Conservation (phyloP, 1,139 yeast species). For the Blastobotrys apis region DNA sequence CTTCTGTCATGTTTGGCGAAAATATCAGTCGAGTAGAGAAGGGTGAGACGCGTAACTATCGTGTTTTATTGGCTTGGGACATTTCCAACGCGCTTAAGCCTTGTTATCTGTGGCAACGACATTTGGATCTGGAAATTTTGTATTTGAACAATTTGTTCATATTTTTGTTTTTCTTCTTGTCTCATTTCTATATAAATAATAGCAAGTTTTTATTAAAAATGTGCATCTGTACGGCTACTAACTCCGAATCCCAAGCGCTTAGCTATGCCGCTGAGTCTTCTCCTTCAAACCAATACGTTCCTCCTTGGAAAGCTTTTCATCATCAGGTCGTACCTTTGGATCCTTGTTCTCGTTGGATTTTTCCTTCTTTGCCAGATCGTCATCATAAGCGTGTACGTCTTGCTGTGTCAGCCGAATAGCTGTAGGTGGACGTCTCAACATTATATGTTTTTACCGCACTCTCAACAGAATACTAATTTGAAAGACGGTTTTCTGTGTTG, state of each 20-base stretch:
- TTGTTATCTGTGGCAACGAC: not conserved
- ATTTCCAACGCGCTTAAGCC: not conserved
- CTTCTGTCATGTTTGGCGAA: not conserved
- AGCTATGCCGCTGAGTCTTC: not conserved
- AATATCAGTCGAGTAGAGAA: not conserved
- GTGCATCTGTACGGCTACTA: not conserved
- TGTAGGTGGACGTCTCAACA: conserved; percentile 65
- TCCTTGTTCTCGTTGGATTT: conserved; percentile 15
- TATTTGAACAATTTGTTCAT: no score
- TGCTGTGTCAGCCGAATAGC: conserved; percentile 61
- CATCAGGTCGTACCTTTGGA: no score
- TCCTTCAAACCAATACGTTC: conserved; percentile 11
- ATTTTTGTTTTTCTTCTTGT: no score
- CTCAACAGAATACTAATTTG: not conserved
- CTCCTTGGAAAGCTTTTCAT: conserved; percentile 4
- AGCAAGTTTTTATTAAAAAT: no score
- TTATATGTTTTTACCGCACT: conserved; percentile 30
- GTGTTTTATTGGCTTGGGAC: not conserved
- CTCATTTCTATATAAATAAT: no score
- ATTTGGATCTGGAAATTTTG: not conserved
- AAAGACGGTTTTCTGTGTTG: no score
- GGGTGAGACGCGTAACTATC: not conserved
- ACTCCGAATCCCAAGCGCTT: not conserved
- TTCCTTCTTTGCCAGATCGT: conserved; percentile 27
- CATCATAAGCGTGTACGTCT: conserved; percentile 60